phyloP scores from a whole-genome alignment of 345 rosid species.

The Gossypium rotundifolium region DNA sequence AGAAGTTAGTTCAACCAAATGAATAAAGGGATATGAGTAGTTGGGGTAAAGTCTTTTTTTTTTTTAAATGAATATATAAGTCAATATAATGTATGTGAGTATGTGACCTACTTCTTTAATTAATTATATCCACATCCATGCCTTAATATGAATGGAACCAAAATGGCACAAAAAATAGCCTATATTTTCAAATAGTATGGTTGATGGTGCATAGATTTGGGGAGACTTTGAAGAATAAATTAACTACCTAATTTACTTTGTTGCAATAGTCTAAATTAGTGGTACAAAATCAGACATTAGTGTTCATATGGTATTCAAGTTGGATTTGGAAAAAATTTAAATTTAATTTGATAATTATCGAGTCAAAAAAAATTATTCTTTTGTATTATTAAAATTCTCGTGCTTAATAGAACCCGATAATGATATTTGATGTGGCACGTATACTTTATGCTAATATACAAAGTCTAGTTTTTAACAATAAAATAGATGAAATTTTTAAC shows the following conservation, averaged over 20 bases:
- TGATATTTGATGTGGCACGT: too few relatives aligned
- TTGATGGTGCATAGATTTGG: not conserved
- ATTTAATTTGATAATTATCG: too few relatives aligned
- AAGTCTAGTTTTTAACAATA: too few relatives aligned
- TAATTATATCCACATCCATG: not conserved
- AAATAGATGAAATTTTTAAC: too few relatives aligned
- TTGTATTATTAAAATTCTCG: too few relatives aligned
- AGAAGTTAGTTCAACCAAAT: not conserved
- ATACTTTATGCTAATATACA: too few relatives aligned
- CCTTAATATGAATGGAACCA: not conserved
- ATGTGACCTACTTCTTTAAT: not conserved
- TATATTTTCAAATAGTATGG: not conserved
- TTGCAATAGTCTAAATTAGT: not conserved
- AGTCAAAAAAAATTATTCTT: rapidly evolving
- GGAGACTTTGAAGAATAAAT: not conserved
- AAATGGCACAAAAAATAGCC: not conserved
- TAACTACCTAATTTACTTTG: too few relatives aligned
- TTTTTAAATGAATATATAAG: not conserved
- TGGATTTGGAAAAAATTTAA: too few relatives aligned
- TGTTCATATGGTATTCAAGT: too few relatives aligned
- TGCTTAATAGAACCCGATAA: too few relatives aligned
- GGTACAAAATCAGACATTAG: not conserved
- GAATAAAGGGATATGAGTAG: not conserved
- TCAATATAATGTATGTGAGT: not conserved
- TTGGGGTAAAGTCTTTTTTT: not conserved